Base-by-base conservation (phyloP, 495 filamentous ascomycete species). In the Neurospora sp. region DNA sequence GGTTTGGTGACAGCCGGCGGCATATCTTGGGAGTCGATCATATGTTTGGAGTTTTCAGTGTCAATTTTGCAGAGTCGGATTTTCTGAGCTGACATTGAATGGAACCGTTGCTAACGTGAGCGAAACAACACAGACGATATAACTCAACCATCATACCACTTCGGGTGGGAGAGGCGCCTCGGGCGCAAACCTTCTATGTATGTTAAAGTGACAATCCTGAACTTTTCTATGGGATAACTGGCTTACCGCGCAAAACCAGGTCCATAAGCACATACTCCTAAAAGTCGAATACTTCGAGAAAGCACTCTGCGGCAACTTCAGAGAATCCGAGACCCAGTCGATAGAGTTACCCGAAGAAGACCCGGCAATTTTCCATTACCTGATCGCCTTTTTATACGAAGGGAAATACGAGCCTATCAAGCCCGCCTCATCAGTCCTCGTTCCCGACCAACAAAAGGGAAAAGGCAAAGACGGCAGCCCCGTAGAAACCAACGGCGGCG, bases 331-430 rank as follows among this genome's bases (percentile, higher is more conserved):
- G 2, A 74, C 82, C 31, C 82, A 85, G 71, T 79, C 80, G 1
- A 82, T 86, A 44, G 78, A 85, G 44, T 74, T 87, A 1, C 83
- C 82, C 3, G 85, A 86, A 59, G 85, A 87, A 73, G 79, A 85
- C 71, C 84, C 85, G 1, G 80, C 78, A 41, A 85, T 84, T 66
- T 85, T 86, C 69, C 83, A 85, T 39, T 84, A 85, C 62, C 75
- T 87, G n/a, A 71, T 87, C 11, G 83, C 84, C 39, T 86, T 81
- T 69, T 76, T 87, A 31, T 86, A 87, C 75, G 85, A 86, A 75
- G 83, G 78, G 18, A 83, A 79, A 75, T 86, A 83, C 70, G 80
- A 83, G 35, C 83, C 85, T 44, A 83, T 84, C 70, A 83, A 79
- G 75, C 76, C 83, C 5, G 73, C 78, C 12, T 76, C 83, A 6